phyloP scores from a whole-genome alignment of 345 rosid species.

The Litchi chinensis region DNA sequence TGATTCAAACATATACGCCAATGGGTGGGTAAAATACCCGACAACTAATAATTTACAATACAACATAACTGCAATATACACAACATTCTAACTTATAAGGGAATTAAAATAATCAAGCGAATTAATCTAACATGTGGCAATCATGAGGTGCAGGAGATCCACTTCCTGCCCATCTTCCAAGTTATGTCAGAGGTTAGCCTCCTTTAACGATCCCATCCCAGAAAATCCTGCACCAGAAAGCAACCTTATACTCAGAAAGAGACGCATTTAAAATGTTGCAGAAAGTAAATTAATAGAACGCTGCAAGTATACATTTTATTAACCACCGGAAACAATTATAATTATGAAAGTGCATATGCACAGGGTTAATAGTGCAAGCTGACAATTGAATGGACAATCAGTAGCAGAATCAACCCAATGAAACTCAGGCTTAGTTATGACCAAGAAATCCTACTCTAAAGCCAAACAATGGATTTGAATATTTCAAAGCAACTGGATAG shows the following conservation, averaged over 20 bases:
- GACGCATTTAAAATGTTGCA: neutral
- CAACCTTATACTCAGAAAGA: slow-evolving; percentile 2
- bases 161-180: slow-evolving; percentile 14
- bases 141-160: slow-evolving; percentile 10
- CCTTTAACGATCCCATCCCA: slow-evolving; percentile 15
- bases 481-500: neutral
- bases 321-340: neutral
- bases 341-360: neutral
- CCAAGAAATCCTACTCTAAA: neutral
- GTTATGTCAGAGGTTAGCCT: neutral
- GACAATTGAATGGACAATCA: too few species aligned
- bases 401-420: too few species aligned
- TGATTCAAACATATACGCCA: neutral
- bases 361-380: neutral
- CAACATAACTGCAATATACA: slow-evolving; percentile 18
- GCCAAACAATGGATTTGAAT: neutral
- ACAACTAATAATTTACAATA: neutral
- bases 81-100: slow-evolving; percentile 9
- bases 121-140: neutral
- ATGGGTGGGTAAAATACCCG: slow-evolving; percentile 3
- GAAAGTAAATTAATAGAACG: neutral
- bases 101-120: slow-evolving; percentile 17
- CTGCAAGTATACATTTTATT: neutral
- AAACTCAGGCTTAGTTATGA: too few species aligned
- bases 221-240: slow-evolving; percentile 30